Evolutionary conservation across 2,329 filamentous ascomycete species (phyloP).

Genomic region (Hymenoscyphus fraxineus): DNA sequence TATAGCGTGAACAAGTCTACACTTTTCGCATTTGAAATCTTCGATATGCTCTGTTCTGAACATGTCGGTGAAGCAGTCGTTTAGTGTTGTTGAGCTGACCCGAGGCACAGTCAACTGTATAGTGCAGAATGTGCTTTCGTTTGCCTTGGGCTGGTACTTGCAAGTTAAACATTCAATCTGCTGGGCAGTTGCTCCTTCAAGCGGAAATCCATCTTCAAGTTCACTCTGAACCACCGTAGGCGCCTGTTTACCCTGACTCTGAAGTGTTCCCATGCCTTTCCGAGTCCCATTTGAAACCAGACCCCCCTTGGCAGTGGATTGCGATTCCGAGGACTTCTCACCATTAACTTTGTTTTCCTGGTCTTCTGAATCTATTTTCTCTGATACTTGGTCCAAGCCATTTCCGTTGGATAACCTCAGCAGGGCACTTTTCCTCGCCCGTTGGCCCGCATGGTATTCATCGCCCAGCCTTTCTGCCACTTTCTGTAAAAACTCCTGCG

Average conservation of each 20-base stretch:
- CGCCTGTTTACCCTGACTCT: constrained; percentile 3
- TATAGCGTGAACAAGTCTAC: constrained; percentile 77
- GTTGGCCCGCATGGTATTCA: constrained; percentile 82
- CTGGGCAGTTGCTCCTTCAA: constrained; percentile 90
- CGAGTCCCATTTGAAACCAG: neutral
- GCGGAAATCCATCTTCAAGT: constrained; percentile 73
- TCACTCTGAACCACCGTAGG: constrained; percentile 10
- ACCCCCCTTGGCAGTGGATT: neutral
- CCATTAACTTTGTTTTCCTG: neutral
- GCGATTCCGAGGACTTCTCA: neutral
- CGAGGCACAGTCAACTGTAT: constrained; percentile 90
- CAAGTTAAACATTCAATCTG: constrained; percentile 91
- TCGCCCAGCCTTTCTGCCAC: constrained; percentile 89
- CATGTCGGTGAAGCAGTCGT: constrained; percentile 86
- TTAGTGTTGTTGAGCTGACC: constrained; percentile 73
- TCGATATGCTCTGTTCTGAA: constrained; percentile 96
- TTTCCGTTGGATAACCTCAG: constrained; percentile 18
- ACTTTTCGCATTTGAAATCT: constrained; percentile 93
- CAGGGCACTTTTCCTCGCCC: constrained; percentile 61
- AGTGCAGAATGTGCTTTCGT: constrained; percentile 82
- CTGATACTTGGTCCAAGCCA: neutral
- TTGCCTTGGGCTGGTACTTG: constrained; percentile 81
- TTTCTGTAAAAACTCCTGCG: constrained; percentile 94
- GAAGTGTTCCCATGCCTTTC: neutral
- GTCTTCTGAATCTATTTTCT: neutral